Evolutionary conservation across 768 basidiomycete species (phyloP).

Genomic region (Amanita polypyramis): DNA sequence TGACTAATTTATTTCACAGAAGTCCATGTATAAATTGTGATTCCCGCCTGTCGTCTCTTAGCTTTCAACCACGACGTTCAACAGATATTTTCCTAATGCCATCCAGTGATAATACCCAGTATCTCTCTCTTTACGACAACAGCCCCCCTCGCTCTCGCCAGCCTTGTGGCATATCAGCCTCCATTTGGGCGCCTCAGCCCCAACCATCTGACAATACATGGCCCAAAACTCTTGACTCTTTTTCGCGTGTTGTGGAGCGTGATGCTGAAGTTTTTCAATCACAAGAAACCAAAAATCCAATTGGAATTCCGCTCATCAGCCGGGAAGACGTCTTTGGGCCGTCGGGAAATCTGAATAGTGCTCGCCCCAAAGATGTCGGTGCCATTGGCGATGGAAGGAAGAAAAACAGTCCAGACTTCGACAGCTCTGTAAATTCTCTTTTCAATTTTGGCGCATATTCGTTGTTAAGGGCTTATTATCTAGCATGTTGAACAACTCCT

Average conservation of each 20-base stretch:
- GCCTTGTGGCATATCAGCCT: conserved; percentile 33
- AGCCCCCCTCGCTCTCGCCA: conserved; percentile 32
- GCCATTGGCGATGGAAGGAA: conserved; percentile 77
- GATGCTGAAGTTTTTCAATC: conserved; percentile 18
- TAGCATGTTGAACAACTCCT: conserved; percentile 77
- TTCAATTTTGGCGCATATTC: conserved; percentile 14
- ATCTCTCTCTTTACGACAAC: conserved; percentile 28
- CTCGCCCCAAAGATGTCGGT: conserved; percentile 41
- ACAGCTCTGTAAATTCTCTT: conserved; percentile 34
- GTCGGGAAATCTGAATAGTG: conserved; percentile 19
- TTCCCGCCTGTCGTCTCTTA: conserved; percentile 24
- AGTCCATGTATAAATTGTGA: conserved; percentile 25
- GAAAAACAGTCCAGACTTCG: conserved; percentile 45
- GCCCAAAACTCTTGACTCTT: conserved; percentile 57
- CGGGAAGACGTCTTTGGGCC: conserved; percentile 64
- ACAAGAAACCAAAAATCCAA: conserved; percentile 16
- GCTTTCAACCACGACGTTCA: conserved; percentile 32
- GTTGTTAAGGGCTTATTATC: conserved; percentile 12
- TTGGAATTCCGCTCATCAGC: conserved; percentile 21
- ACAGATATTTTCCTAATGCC: conserved; percentile 17
- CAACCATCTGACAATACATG: conserved; percentile 57
- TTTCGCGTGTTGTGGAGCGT: conserved; percentile 40
- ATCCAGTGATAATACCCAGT: conserved; percentile 21
- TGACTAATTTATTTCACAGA: conserved; percentile 22
- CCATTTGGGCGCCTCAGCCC: conserved; percentile 81